Conservation (phyloP, 2,329 filamentous ascomycete species). For the Pseudocercospora macadamiae region DNA sequence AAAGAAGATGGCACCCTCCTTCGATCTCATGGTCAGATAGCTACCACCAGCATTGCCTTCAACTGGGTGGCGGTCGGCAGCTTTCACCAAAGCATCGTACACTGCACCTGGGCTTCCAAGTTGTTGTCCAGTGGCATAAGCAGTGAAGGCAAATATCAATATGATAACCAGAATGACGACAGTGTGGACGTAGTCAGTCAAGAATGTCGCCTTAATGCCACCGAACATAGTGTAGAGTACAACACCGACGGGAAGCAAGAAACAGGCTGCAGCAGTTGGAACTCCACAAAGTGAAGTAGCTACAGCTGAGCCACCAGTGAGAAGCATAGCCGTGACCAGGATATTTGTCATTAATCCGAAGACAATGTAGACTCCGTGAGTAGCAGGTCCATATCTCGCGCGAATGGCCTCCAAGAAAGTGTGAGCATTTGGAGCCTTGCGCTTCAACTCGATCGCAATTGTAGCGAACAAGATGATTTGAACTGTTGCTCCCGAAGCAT, state of each 20-base stretch:
- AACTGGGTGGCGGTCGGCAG: conserved; percentile 71
- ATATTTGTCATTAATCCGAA: conserved; percentile 80
- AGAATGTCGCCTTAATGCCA: conserved; percentile 84
- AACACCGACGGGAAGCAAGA: conserved; percentile 78
- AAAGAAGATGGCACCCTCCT: conserved; percentile 84
- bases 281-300: conserved; percentile 72
- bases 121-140: conserved; percentile 72
- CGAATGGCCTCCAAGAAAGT: conserved; percentile 75
- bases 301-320: conserved; percentile 73
- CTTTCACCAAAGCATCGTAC: conserved; percentile 75
- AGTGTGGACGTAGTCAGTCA: conserved; percentile 86
- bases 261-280: conserved; percentile 78
- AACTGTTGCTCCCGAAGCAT: conserved; percentile 72
- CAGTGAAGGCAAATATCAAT: conserved; percentile 79
- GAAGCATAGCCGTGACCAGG: conserved; percentile 83
- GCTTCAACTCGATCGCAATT: conserved; percentile 85
- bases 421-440: conserved; percentile 84
- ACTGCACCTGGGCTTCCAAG: conserved; percentile 77
- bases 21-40: conserved; percentile 83
- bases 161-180: conserved; percentile 85
- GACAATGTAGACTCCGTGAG: conserved; percentile 78
- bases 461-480: conserved; percentile 90
- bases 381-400: conserved; percentile 72
- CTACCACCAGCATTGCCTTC: conserved; percentile 78
- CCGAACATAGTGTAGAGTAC: conserved; percentile 70